phyloP scores from a whole-genome alignment of 1,139 yeast species.

The Geotrichum bryndzae region DNA sequence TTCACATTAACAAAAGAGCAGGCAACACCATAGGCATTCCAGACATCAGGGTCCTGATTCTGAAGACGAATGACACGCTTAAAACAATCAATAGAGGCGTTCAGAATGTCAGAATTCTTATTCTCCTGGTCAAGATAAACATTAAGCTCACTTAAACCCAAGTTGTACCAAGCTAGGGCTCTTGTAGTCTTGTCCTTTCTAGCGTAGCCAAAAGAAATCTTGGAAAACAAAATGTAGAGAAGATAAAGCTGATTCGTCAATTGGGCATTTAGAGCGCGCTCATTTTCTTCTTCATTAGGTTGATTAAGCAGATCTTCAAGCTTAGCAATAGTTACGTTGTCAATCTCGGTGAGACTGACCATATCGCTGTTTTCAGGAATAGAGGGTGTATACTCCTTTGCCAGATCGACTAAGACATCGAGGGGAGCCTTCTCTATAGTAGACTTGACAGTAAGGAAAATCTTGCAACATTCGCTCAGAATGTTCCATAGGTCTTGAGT shows the following conservation, averaged over 20 bases:
- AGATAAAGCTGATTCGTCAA: conserved; percentile 20
- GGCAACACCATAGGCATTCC: conserved; percentile 81
- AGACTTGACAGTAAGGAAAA: conserved; percentile 43
- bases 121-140: conserved; percentile 38
- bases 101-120: conserved; percentile 32
- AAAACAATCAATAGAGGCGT: conserved; percentile 49
- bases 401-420: conserved; percentile 19
- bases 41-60: conserved; percentile 59
- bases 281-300: background rate
- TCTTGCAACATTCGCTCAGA: conserved; percentile 46
- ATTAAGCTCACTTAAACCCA: conserved; percentile 60
- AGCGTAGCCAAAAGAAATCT: conserved; percentile 34
- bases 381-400: conserved; percentile 6
- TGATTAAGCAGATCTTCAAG: conserved; percentile 15
- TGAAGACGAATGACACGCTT: conserved; percentile 69
- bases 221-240: conserved; percentile 21
- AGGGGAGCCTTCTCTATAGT: conserved; percentile 40
- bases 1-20: conserved; percentile 54
- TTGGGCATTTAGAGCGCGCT: conserved; percentile 19
- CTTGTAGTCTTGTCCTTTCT: conserved; percentile 25
- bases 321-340: conserved; percentile 16
- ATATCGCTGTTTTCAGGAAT: conserved; percentile 17
- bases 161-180: conserved; percentile 60
- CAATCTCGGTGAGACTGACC: conserved; percentile 12
- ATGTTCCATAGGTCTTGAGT: conserved; percentile 53